These are phyloP conservation scores for Phytophthora quininea DNA, from an alignment of 352 stramenopile species.

Conservation along the genomic window DNA sequence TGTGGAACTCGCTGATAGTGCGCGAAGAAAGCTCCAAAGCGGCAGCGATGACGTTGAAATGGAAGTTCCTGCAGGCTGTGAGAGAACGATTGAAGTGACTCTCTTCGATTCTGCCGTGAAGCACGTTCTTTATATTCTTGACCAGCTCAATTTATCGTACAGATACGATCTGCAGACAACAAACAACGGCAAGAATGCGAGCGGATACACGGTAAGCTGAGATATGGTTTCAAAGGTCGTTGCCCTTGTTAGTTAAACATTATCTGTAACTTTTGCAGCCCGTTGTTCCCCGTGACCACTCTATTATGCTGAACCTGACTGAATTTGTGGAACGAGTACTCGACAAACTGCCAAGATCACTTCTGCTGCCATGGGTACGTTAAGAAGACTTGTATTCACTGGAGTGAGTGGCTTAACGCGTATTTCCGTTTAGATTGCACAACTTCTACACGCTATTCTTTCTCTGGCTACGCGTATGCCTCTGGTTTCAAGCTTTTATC, in stretches of 20 bases:
- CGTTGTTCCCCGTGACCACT: slow-evolving; percentile 70
- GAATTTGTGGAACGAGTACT: slow-evolving; percentile 73
- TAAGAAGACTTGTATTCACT: not conserved
- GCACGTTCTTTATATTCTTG: slow-evolving; percentile 50
- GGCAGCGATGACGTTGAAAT: slow-evolving; percentile 31
- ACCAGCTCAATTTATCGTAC: slow-evolving; percentile 72
- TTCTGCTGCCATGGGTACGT: slow-evolving; percentile 59
- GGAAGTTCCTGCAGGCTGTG: slow-evolving; percentile 15
- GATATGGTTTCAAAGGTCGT: too few species aligned
- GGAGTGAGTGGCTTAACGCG: not conserved
- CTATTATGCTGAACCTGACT: slow-evolving; percentile 81
- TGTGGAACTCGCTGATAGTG: not conserved
- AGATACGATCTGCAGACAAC: slow-evolving; percentile 58
- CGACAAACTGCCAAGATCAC: slow-evolving; percentile 30
- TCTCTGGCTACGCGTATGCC: slow-evolving; percentile 34
- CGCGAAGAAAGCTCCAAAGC: not conserved
- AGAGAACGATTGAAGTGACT: slow-evolving; percentile 32
- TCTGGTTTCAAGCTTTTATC: slow-evolving; percentile 69
- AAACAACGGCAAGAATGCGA: slow-evolving; percentile 39
- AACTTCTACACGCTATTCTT: slow-evolving; percentile 44
- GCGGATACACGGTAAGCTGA: slow-evolving; percentile 63
- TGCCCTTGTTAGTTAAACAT: not conserved
- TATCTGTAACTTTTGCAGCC: slow-evolving; percentile 41
- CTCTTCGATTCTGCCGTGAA: slow-evolving; percentile 66
- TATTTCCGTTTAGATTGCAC: slow-evolving; percentile 34